Evolutionary conservation across 768 basidiomycete genomes (phyloP), one percentile per base, ranked within the genome.

Genomic region (Asterophora parasitica): DNA sequence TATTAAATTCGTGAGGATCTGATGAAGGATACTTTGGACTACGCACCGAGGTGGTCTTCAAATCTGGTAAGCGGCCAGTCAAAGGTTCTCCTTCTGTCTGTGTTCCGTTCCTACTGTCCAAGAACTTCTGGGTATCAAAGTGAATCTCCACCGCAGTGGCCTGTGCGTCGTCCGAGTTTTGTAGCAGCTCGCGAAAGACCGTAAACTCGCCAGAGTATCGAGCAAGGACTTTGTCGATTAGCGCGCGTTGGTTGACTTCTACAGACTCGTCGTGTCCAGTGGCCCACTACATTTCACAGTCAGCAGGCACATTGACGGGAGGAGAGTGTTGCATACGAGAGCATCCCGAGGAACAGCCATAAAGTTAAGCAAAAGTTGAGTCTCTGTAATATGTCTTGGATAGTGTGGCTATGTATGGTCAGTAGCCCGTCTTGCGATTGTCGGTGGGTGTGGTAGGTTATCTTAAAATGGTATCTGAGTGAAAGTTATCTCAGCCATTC

Each of bases 181-280:
- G 95, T 0, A 97, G 70, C 4, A 99, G 77, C 64, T 97, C 95
- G 41, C 94, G 70, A 55, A 77, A 77, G 7, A 77, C 77, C 13
- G 93, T 95, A 57, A 93, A 90, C 71, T 96, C 93, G 44, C 92
- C 94, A 10, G 88, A 90, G 68, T 99, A 99, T 19, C 95, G 76
- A 8, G 95, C 92, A 16, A 99, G 81, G 17, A 98, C 91, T 68
- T 93, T 97, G 74, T 96, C 94, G 44, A 97, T 95, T 48, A 96
- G 72, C n/a, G 92, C 93, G 15, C 94, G 80, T 63, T 95, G 94
- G 65, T 95, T 95, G 38, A 95, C 93, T 66, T 94, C 87, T 0
- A 93, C 85, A 0, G 84, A 78, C 59, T 89, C 88, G 58, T 89
- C 88, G 54, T 82, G 74, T 13, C 87, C 88, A 48, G 61, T 65